These are phyloP conservation scores for Meripilus lineatus DNA, from an alignment of 1,284 basidiomycete genomes.

Conservation along the genomic window DNA sequence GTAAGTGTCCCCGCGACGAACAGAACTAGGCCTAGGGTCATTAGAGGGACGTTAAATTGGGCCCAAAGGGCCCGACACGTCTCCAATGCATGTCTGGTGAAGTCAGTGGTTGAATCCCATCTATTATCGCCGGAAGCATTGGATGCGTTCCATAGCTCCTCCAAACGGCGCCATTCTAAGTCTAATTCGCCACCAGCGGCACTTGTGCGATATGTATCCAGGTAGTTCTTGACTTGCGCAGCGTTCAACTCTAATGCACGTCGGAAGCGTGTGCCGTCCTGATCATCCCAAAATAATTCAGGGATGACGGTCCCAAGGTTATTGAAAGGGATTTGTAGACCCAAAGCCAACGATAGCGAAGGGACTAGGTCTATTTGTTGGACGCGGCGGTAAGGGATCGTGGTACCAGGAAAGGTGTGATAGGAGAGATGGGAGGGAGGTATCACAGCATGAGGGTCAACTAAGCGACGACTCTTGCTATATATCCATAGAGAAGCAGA, in stretches of 20 bases:
- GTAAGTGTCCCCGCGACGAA: constrained; percentile 44
- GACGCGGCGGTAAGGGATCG: constrained; percentile 57
- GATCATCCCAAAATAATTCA: constrained; percentile 66
- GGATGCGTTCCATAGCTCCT: constrained; percentile 38
- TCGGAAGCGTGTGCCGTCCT: constrained; percentile 23
- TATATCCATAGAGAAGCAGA: constrained; percentile 91
- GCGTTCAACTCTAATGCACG: constrained; percentile 72
- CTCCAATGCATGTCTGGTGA: constrained; percentile 61
- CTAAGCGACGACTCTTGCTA: constrained; percentile 58
- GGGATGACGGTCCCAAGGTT: constrained; percentile 91
- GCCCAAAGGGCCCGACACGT: constrained; percentile 90
- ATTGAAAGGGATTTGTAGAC: constrained; percentile 93
- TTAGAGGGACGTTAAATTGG: constrained; percentile 81
- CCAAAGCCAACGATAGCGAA: constrained; percentile 86
- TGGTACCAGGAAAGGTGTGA: constrained; percentile 59
- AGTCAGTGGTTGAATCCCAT: constrained; percentile 42
- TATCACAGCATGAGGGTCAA: constrained; percentile 27
- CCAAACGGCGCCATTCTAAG: constrained; percentile 48
- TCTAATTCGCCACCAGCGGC: constrained; percentile 71
- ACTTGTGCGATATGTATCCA: constrained; percentile 71
- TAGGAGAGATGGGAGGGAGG: constrained; percentile 47
- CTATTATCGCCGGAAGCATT: constrained; percentile 20
- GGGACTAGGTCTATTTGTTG: constrained; percentile 96
- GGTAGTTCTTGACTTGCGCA: constrained; percentile 74
- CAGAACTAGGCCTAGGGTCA: constrained; percentile 60